Evolutionary conservation across 2,329 filamentous ascomycete genomes (phyloP), one percentile per base, ranked within the genome.

Genomic region (Phialophora verrucosa): DNA sequence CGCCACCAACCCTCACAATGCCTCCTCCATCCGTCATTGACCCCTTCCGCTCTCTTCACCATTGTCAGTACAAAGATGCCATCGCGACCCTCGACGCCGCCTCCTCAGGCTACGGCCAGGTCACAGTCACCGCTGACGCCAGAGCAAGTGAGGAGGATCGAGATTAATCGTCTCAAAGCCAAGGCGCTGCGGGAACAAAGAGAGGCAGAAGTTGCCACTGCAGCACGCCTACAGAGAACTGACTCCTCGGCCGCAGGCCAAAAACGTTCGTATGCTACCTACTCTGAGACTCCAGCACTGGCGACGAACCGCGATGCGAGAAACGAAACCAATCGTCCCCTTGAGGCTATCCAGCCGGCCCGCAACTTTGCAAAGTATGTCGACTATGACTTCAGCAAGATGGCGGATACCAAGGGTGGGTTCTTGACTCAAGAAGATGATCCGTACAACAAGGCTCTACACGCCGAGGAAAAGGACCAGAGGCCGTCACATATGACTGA

Each of bases 381-480:
- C 75, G 95, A 99, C 76, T 98, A 97, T 80, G 95, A 99, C 78
- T 95, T 99, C 80, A 94, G 91, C 76, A 91, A 94, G 80, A 98
- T 99, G 93, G 96, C 90, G 6, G 95, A 99, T 77, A 98, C 94
- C 0, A 97, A 97, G 76, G 95, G 95, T 69, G 95, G 95, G 0
- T 99, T 99, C 78, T 80, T 99, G 70, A 91, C 90, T n/a, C 85
- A 87, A 0, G 91, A 94, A 69, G 95, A 99, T 75, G 95, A 99
- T 78, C 95, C 95, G 0, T 88, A 90, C 76, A 97, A 97, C 76
- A 90, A 90, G 71, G 91, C 90, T 8, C 83, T 94, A 73, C 87
- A 89, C 73, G 83, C 81, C 6, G 80, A 80, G 70, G 77, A 84
- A 60, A 79, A 85, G 8, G 86, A 89, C 61, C 83, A 88, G 71